phyloP scores from a whole-genome alignment of 2,329 filamentous ascomycete species.

The Botrytis tulipae region DNA sequence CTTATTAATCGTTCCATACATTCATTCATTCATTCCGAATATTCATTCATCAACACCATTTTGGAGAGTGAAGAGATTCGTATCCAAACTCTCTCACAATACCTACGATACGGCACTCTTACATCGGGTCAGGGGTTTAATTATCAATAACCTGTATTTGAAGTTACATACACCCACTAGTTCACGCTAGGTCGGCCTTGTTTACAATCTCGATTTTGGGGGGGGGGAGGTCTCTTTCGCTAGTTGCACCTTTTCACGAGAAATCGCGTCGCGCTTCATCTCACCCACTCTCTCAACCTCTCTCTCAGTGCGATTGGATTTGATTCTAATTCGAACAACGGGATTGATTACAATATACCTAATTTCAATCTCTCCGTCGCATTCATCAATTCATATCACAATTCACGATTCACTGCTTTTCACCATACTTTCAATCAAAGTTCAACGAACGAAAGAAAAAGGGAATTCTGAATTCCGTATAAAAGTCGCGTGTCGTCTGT shows the following conservation, averaged over 20 bases:
- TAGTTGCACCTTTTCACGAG: slow-evolving; percentile 28
- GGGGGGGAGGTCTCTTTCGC: slow-evolving; percentile 29
- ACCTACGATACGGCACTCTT: no score
- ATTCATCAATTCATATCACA: not conserved
- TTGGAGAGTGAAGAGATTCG: not conserved
- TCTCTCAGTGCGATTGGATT: not conserved
- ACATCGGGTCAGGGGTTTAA: not conserved
- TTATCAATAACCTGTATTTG: slow-evolving; percentile 9
- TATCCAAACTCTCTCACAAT: not conserved
- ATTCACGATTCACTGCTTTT: not conserved
- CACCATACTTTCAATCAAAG: not conserved
- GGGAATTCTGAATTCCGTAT: not conserved
- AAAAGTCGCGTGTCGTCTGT: slow-evolving; percentile 1
- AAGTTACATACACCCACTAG: not conserved
- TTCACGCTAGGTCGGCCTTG: not conserved
- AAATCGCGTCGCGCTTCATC: slow-evolving; percentile 24
- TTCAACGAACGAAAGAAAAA: not conserved
- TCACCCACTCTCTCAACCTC: not conserved
- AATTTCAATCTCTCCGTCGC: not conserved
- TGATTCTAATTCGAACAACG: not conserved
- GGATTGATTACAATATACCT: not conserved
- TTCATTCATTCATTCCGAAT: not conserved
- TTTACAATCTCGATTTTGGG: slow-evolving; percentile 6
- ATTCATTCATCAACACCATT: not conserved
- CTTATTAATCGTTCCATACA: not conserved